A percentile compares a stretch with the other conserved stretches of the same genome.
These are phyloP conservation scores for Xylariaceae sp. DNA, from an alignment of 2,329 filamentous ascomycete species.

Conservation along the genomic window DNA sequence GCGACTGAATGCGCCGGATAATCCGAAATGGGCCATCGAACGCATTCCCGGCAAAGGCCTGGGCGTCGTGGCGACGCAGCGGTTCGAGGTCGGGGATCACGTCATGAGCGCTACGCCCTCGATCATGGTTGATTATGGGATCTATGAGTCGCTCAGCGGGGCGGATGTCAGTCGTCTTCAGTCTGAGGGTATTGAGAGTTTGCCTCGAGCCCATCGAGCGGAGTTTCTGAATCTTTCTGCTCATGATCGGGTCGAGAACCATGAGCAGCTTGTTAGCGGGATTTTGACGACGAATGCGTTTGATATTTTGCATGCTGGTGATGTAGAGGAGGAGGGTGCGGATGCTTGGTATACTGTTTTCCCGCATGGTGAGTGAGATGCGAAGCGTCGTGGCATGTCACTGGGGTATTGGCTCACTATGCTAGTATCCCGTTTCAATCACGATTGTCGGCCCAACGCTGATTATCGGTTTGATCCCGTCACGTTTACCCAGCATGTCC, in stretches of 20 bases:
- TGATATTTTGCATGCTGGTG: constrained; percentile 35
- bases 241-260: constrained; percentile 26
- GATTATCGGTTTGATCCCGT: constrained; percentile 42
- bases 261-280: constrained; percentile 32
- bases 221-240: constrained; percentile 37
- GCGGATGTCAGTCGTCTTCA: constrained; percentile 32
- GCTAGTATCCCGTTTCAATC: constrained; percentile 41
- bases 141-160: constrained; percentile 31
- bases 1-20: constrained; percentile 24
- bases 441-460: constrained; percentile 45
- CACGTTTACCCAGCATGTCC: constrained; percentile 38
- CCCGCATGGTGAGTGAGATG: constrained; percentile 34
- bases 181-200: constrained; percentile 29
- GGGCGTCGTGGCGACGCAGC: constrained; percentile 35
- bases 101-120: constrained; percentile 40
- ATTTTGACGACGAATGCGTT: constrained; percentile 40
- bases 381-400: background rate
- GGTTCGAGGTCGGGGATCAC: constrained; percentile 36
- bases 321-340: constrained; percentile 7
- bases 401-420: background rate
- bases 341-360: constrained; percentile 38
- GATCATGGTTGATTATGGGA: constrained; percentile 39
- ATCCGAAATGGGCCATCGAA: constrained; percentile 33
- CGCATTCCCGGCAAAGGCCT: constrained; percentile 39
- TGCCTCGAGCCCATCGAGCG: constrained; percentile 32